Evolutionary conservation across 2,329 filamentous ascomycete species (phyloP).

Genomic region (Aspergillus cejpii): DNA sequence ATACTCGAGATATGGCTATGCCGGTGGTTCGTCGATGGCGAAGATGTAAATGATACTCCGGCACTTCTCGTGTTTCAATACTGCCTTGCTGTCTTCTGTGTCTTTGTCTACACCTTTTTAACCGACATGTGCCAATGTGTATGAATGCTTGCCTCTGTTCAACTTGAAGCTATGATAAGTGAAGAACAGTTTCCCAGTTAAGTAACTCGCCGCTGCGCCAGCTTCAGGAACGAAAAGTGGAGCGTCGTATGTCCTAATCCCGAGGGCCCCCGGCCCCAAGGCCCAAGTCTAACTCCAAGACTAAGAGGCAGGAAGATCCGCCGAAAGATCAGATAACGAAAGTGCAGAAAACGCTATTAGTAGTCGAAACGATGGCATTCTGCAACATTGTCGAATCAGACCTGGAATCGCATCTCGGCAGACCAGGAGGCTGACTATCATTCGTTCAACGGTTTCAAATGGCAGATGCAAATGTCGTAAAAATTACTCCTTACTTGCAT

Average conservation of each 20-base stretch:
- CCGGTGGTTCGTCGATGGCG: conserved; percentile 25
- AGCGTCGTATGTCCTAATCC: background rate
- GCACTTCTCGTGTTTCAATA: conserved; percentile 33
- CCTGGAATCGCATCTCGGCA: conserved; percentile 5
- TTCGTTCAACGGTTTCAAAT: too few species aligned
- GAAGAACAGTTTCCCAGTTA: too few species aligned
- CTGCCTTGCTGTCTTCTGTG: conserved; percentile 21
- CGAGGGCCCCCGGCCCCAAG: too few species aligned
- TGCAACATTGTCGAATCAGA: conserved; percentile 4
- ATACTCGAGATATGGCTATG: conserved; percentile 22
- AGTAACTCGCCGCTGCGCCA: background rate
- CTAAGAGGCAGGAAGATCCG: conserved; percentile 7
- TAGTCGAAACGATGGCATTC: background rate
- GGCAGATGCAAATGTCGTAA: too few species aligned
- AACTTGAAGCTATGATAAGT: too few species aligned
- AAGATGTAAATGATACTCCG: conserved; percentile 42
- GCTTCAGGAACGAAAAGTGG: background rate
- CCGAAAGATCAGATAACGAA: conserved; percentile 21
- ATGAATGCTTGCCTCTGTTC: conserved; percentile 12
- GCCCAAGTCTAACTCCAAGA: background rate
- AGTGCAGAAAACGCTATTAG: background rate
- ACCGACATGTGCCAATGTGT: conserved; percentile 1
- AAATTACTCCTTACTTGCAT: too few species aligned
- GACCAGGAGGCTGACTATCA: conserved; percentile 3
- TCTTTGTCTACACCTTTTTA: conserved; percentile 7